Evolutionary conservation across 2,329 filamentous ascomycete genomes (phyloP).

Genomic region (Botrytis paeoniae): DNA sequence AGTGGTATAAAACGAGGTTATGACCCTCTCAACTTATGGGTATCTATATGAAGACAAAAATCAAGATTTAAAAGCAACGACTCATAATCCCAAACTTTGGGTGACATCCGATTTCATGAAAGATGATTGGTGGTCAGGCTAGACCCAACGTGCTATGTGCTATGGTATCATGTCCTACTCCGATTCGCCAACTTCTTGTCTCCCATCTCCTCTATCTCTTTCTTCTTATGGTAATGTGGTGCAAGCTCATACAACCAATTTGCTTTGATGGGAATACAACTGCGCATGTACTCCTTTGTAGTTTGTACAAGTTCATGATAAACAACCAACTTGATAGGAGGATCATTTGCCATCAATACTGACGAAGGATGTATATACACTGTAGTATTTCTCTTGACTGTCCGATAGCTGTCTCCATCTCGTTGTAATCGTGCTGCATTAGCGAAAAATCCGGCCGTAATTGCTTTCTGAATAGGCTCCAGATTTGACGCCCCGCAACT

Average conservation of each 20-base stretch:
- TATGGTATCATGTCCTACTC: conserved; percentile 8
- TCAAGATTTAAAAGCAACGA: neutral
- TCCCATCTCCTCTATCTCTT: conserved; percentile 79
- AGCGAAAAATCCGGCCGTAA: conserved; percentile 91
- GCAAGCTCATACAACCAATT: conserved; percentile 87
- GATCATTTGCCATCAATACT: conserved; percentile 74
- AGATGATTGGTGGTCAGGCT: neutral
- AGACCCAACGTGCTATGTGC: neutral
- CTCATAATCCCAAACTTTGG: neutral
- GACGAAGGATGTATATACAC: conserved; percentile 90
- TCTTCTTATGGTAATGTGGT: conserved; percentile 91
- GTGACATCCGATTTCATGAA: neutral
- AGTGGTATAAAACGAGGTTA: neutral
- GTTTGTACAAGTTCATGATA: conserved; percentile 83
- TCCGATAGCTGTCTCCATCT: conserved; percentile 83
- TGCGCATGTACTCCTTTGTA: conserved; percentile 89
- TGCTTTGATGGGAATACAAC: conserved; percentile 77
- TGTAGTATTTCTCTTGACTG: conserved; percentile 83
- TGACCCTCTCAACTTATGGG: neutral
- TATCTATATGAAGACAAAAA: neutral
- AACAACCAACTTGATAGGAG: conserved; percentile 75
- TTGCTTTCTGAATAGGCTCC: conserved; percentile 77
- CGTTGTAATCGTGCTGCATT: conserved; percentile 83
- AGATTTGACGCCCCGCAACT: conserved; percentile 69
- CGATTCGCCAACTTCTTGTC: conserved; percentile 71